Evolutionary conservation across 2,329 filamentous ascomycete genomes (phyloP).

Genomic region (Fusarium haematococcum): DNA sequence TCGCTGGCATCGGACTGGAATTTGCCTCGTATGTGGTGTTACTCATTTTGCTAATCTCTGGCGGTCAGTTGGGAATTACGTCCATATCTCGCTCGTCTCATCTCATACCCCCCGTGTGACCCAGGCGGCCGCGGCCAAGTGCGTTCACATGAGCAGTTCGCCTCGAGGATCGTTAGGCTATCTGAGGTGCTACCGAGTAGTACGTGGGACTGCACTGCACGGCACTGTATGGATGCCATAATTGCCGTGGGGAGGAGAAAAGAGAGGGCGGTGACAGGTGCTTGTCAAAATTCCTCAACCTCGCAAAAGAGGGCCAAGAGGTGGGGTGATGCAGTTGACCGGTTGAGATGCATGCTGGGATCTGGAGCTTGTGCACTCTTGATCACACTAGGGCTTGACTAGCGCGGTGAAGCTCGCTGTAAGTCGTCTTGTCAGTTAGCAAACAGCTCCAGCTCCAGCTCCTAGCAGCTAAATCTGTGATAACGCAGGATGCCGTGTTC

Average conservation of each 20-base stretch:
- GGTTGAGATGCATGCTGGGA: constrained; percentile 31
- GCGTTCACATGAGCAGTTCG: constrained; percentile 39
- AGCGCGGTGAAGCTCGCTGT: constrained; percentile 28
- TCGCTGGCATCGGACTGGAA: constrained; percentile 22
- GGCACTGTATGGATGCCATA: neutral
- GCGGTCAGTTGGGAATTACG: constrained; percentile 35
- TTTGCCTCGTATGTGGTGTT: constrained; percentile 35
- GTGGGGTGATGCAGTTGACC: constrained; percentile 27
- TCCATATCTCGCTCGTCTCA: constrained; percentile 12
- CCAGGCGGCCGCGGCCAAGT: constrained; percentile 26
- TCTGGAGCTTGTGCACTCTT: constrained; percentile 42
- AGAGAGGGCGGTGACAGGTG: constrained; percentile 25
- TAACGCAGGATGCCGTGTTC: constrained; percentile 30
- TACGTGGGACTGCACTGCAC: neutral
- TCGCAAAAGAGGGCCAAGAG: constrained; percentile 18
- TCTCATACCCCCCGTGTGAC: constrained; percentile 37
- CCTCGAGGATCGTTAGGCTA: constrained; percentile 21
- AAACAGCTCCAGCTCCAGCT: constrained; percentile 27
- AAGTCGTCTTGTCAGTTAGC: constrained; percentile 20
- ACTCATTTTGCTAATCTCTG: constrained; percentile 30
- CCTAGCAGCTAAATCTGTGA: constrained; percentile 32
- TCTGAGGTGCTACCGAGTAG: neutral
- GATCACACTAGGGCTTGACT: constrained; percentile 40
- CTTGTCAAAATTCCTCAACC: constrained; percentile 27
- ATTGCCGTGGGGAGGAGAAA: neutral